A percentile compares a stretch with the other conserved stretches of the same genome.
Evolutionary conservation across 129 eudicot species (phyloP).

Genomic region (Pulicaria dysenterica): DNA sequence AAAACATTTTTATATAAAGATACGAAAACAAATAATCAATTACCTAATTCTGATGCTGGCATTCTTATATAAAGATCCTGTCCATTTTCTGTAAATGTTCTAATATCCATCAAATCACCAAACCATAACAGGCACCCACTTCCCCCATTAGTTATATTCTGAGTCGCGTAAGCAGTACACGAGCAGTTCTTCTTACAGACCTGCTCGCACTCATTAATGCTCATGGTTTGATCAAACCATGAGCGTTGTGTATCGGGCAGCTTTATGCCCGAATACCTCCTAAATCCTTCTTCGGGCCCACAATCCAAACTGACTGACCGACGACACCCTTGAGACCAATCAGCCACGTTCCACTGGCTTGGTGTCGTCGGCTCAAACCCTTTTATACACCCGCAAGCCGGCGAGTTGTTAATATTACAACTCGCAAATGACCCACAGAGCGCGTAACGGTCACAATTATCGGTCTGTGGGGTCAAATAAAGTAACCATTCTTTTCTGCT

Average conservation of each 20-base stretch:
- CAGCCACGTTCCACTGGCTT: conserved; percentile 38
- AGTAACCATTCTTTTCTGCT: conserved; percentile 36
- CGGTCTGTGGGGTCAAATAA: conserved; percentile 31
- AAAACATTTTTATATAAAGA: no score
- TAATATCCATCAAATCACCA: conserved; percentile 37
- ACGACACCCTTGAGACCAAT: conserved; percentile 49
- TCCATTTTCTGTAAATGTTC: conserved; percentile 34
- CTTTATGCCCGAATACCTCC: conserved; percentile 33
- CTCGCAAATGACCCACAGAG: conserved; percentile 41
- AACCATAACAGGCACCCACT: conserved; percentile 56
- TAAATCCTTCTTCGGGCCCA: conserved; percentile 37
- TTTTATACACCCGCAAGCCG: conserved; percentile 40
- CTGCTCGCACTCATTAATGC: conserved; percentile 38
- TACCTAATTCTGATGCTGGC: conserved; percentile 44
- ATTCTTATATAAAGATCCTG: conserved; percentile 51
- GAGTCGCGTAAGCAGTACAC: conserved; percentile 44
- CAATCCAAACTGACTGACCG: conserved; percentile 38
- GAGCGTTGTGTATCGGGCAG: conserved; percentile 47
- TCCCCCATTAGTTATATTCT: conserved; percentile 36
- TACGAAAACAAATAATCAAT: not conserved
- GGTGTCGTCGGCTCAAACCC: conserved; percentile 37
- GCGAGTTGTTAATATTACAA: conserved; percentile 41
- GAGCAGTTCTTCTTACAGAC: conserved; percentile 46
- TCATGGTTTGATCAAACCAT: conserved; percentile 37
- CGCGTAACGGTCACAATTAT: conserved; percentile 43